phyloP scores from a whole-genome alignment of 768 basidiomycete species.

The Tricholoma terreum region DNA sequence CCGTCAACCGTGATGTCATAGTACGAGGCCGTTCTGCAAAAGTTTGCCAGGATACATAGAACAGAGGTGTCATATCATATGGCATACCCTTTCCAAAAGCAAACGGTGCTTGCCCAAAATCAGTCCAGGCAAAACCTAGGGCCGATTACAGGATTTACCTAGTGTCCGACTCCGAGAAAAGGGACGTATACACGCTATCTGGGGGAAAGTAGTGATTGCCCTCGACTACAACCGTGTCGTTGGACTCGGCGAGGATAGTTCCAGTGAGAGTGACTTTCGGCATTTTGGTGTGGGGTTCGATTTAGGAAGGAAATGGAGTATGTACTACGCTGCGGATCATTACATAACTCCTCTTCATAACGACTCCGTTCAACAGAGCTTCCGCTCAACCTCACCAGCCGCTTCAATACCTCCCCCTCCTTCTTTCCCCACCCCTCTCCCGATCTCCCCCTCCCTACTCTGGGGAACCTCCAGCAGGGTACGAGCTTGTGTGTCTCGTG shows the following conservation, averaged over 20 bases:
- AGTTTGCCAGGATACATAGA: not conserved
- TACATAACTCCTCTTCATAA: too few species aligned
- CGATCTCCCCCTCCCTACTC: constrained; percentile 54
- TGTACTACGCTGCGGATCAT: too few species aligned
- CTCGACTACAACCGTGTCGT: constrained; percentile 55
- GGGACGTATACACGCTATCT: constrained; percentile 39
- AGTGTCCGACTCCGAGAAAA: constrained; percentile 51
- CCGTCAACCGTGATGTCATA: constrained; percentile 55
- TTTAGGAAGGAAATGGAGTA: not conserved
- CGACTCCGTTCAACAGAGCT: constrained; percentile 45
- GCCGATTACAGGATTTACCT: constrained; percentile 33
- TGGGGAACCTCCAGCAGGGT: constrained; percentile 66
- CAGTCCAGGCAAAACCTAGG: not conserved
- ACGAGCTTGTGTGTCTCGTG: constrained; percentile 47
- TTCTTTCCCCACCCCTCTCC: constrained; percentile 31
- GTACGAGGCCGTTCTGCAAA: constrained; percentile 57
- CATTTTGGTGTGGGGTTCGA: constrained; percentile 27
- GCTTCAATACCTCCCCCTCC: constrained; percentile 67
- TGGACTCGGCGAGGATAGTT: constrained; percentile 54
- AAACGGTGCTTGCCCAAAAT: constrained; percentile 39
- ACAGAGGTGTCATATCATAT: not conserved
- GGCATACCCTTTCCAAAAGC: constrained; percentile 72
- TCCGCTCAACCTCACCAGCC: constrained; percentile 63
- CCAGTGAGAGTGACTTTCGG: constrained; percentile 50
- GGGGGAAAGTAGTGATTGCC: constrained; percentile 77